Base-by-base conservation (phyloP, 2,329 filamentous ascomycete species). In the Byssoonygena ceratinophila region DNA sequence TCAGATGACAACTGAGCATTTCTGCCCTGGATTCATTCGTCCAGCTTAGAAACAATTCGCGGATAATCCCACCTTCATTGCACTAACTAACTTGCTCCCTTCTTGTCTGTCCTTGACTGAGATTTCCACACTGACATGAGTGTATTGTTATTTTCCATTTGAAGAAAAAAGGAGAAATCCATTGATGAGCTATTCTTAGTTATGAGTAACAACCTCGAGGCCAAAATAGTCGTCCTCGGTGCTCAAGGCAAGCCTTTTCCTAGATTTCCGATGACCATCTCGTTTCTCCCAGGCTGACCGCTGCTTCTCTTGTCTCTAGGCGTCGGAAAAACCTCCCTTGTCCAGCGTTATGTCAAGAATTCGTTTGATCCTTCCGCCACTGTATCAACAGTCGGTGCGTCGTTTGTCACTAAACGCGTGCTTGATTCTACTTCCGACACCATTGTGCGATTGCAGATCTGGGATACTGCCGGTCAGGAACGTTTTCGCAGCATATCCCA, bases 401-500 rank as follows among this genome's bases (percentile, higher is more conserved):
- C 82, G 64, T 89, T 89, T 68, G 75, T 88, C 66, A 85, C 85
- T 40, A 89, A 89, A 71, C 81, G 83, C 63, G 83, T 89, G 55
- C 76, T 86, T 59, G 90, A 96, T 69, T 81, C 80, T 56, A 87
- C 95, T 66, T 87, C 84, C 20, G 87, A 91, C 62, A 92, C 88
- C 1, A 77, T 86, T 22, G 88, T 96, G 32, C 82, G 90, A n/a
- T 76, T 96, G 34, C 90, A 96, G 65, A 94, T 96, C 60, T 96
- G 90, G 90, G 90, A 96, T 66, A 96, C 90, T 31, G 88, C 91
- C 53, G 91, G 91, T 56, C 91, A 98, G 66, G 91, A 98, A 73
- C 82, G 91, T 53, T 98, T 97, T 68, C 82, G 91, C 61, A 90
- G 85, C 57, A 97, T 98, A 63, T 94, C 88, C 8, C 84, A 90